Evolutionary conservation across 2,329 filamentous ascomycete species (phyloP).

Genomic region (Claviceps fusiformis): DNA sequence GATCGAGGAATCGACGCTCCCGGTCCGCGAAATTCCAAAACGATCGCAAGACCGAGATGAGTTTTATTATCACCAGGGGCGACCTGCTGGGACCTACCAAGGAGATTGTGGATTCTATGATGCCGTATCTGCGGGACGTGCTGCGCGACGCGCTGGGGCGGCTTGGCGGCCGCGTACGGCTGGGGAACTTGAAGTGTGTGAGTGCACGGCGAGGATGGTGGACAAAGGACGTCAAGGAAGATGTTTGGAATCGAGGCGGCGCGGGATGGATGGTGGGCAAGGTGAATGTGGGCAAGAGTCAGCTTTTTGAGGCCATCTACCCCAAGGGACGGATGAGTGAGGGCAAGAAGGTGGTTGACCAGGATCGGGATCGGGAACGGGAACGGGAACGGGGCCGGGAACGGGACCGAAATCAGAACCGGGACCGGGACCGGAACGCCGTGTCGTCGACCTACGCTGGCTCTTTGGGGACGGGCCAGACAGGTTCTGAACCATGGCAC

Average conservation of each 20-base stretch:
- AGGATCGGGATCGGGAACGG: neutral
- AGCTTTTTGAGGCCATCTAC: conserved; percentile 75
- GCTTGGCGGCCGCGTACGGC: conserved; percentile 52
- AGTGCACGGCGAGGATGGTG: conserved; percentile 83
- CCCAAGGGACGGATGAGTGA: conserved; percentile 53
- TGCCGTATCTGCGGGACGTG: conserved; percentile 71
- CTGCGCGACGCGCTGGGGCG: conserved; percentile 64
- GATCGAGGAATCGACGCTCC: conserved; percentile 69
- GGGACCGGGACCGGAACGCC: conserved; percentile 1
- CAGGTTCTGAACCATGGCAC: conserved; percentile 5
- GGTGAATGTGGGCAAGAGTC: conserved; percentile 93
- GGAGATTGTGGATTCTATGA: conserved; percentile 68
- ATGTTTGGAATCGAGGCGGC: conserved; percentile 71
- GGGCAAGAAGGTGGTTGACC: conserved; percentile 1
- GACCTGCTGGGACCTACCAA: conserved; percentile 78
- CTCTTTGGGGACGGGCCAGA: neutral
- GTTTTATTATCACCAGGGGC: conserved; percentile 80
- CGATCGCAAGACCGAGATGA: conserved; percentile 62
- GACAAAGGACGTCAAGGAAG: conserved; percentile 74
- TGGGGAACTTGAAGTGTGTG: conserved; percentile 79
- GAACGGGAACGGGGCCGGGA: neutral
- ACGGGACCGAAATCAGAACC: too few relatives aligned
- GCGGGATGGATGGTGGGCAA: conserved; percentile 97
- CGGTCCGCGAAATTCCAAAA: conserved; percentile 50
- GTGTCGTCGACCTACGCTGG: conserved; percentile 9